Conservation (phyloP, 768 basidiomycete genomes). For the Floccularia luteovirens region DNA sequence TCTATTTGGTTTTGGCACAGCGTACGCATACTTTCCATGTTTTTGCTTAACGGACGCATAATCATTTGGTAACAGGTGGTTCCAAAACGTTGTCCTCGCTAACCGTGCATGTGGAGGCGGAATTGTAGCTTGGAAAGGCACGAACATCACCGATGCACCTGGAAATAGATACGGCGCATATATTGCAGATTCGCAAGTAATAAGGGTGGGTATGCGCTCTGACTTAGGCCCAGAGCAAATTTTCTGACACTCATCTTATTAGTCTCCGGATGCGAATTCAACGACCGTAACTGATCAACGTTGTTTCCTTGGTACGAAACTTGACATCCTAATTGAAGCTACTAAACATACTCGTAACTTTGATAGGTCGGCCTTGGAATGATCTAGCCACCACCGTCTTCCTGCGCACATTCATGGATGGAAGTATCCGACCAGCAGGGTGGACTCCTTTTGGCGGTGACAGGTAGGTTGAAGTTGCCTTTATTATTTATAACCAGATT, state of each 20-base stretch:
- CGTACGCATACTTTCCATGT: conserved; percentile 23
- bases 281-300: conserved; percentile 31
- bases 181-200: conserved; percentile 46
- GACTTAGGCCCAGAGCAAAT: background rate
- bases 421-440: conserved; percentile 40
- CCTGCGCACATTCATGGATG: conserved; percentile 50
- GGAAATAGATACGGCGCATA: conserved; percentile 49
- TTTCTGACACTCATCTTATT: background rate
- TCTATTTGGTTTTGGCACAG: conserved; percentile 54
- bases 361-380: conserved; percentile 52
- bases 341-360: background rate
- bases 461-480: conserved; percentile 18
- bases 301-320: conserved; percentile 41
- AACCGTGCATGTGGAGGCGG: conserved; percentile 62
- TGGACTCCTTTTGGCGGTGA: conserved; percentile 40
- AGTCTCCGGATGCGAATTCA: conserved; percentile 55
- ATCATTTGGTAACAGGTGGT: conserved; percentile 34
- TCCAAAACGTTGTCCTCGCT: conserved; percentile 50
- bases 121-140: conserved; percentile 58
- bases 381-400: conserved; percentile 47
- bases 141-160: conserved; percentile 41
- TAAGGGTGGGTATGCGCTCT: conserved; percentile 31
- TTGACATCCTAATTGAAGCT: background rate
- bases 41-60: background rate
- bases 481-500: background rate